phyloP scores from a whole-genome alignment of 2,329 filamentous ascomycete species.

The Penicillium sp. region DNA sequence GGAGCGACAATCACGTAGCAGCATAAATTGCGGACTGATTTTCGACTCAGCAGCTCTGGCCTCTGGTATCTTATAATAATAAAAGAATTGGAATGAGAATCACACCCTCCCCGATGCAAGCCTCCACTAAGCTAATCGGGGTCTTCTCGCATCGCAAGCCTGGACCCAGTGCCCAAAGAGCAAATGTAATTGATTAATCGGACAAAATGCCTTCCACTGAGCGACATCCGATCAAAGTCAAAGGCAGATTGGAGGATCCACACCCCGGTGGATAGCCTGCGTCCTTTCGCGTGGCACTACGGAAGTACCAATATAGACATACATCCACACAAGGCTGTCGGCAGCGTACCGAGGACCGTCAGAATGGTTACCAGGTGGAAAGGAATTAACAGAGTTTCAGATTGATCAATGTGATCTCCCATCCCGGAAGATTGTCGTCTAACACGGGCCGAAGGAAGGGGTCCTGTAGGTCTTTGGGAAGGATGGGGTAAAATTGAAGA shows the following conservation, averaged over 20 bases:
- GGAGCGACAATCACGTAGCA: not conserved
- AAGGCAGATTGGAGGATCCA: slow-evolving; percentile 19
- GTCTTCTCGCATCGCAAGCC: slow-evolving; percentile 5
- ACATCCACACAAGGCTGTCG: not conserved
- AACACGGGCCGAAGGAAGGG: not conserved
- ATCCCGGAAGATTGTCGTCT: not conserved
- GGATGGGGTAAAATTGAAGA: not conserved
- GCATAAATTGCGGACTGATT: not conserved
- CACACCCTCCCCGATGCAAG: not conserved
- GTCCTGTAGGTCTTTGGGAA: not conserved
- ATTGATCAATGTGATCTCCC: slow-evolving; percentile 25
- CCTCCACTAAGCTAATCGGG: not conserved
- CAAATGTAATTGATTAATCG: slow-evolving; percentile 7
- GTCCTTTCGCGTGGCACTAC: slow-evolving; percentile 20
- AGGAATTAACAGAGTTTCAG: slow-evolving; percentile 19
- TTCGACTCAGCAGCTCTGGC: not conserved
- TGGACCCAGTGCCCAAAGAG: slow-evolving; percentile 1
- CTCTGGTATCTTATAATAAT: slow-evolving; percentile 1
- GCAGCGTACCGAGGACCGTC: not conserved
- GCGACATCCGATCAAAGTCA: slow-evolving; percentile 19
- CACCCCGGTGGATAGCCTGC: slow-evolving; percentile 13
- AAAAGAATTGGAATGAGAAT: not conserved
- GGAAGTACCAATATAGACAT: not conserved
- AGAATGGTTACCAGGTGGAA: not conserved
- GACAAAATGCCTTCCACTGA: slow-evolving; percentile 17